Base-by-base conservation (phyloP, 805 yeast genomes). In the Saturnispora zaruensis region DNA sequence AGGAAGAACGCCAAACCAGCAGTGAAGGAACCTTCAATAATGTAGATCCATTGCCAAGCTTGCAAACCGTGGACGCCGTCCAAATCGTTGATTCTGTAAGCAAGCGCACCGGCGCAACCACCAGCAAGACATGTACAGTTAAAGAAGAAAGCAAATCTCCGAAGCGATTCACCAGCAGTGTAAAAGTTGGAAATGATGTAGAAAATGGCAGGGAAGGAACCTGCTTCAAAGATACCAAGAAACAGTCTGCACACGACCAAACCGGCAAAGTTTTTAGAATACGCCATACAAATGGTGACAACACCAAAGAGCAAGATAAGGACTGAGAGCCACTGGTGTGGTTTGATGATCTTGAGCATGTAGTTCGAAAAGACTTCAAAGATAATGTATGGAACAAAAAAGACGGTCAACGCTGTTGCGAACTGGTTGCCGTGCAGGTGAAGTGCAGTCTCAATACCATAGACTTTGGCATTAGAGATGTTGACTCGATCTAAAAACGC, bases 401-500 rank as follows among this genome's bases (percentile, higher is more conserved):
- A 84, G 13, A 84, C 75, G 6, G 87, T 79, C 57, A 84, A 72
- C 4, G 84, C 82, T 30, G 72, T 72, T 59, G 82, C 81, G 69
- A 73, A 83, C 58, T 84, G 81, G 56, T 72, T 72, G 6, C 83
- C 85, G 2, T 64, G 64, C 41, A 87, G 68, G 14, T 71, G 59
- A 38, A 87, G 65, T 49, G 81, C 84, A 2, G 59, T 64, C 24
- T 72, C 72, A 69, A 87, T 70, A 11, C 88, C 88, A 60, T 84
- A 85, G 48, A 82, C 77, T 53, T 79, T 79, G 8, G 95, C 95
- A 64, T 87, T 86, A 26, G 90, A 79, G 52, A 87, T 84, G 65
- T 86, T 87, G 53, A 86, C 90, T 65, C 95, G 73, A 63, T 87
- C 95, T 59, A 87, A 67, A 62, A 86, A 86, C 0, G 91, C 82